Conservation (phyloP, 2,329 filamentous ascomycete genomes). For the Exophiala lecanii-corni region DNA sequence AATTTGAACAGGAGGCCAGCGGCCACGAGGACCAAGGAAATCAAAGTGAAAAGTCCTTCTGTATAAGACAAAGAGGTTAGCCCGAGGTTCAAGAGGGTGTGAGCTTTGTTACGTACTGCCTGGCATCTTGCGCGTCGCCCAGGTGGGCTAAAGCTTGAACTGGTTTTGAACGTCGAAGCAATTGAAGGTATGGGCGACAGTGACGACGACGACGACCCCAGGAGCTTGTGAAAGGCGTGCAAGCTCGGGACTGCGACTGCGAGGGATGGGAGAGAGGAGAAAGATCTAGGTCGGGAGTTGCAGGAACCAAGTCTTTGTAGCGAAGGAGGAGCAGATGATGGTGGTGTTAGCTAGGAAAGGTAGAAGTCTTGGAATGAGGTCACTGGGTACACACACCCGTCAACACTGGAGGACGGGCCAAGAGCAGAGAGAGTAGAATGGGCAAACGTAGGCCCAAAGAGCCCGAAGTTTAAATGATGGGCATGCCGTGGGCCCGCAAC, state of each 20-base stretch:
- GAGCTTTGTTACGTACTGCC: constrained; percentile 35
- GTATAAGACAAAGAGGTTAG: constrained; percentile 6
- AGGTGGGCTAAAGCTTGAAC: background rate
- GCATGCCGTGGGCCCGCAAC: background rate
- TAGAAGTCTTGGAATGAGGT: constrained; percentile 17
- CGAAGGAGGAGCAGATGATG: constrained; percentile 6
- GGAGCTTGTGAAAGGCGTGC: background rate
- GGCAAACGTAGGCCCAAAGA: background rate
- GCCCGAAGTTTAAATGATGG: background rate
- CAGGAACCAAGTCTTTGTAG: constrained; percentile 2
- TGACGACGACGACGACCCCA: no score
- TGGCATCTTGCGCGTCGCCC: constrained; percentile 16
- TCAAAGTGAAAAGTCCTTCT: constrained; percentile 54
- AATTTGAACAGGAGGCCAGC: constrained; percentile 61
- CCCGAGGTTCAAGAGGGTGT: no score
- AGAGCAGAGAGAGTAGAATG: background rate
- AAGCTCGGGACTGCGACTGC: constrained; percentile 1
- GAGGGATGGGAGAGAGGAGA: background rate
- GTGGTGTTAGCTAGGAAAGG: constrained; percentile 7
- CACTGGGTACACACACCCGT: constrained; percentile 6
- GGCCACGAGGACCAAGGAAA: constrained; percentile 59
- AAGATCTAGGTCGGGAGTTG: background rate
- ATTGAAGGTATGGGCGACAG: background rate
- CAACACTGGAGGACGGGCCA: background rate
- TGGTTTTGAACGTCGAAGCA: background rate